Evolutionary conservation across 352 stramenopile species (phyloP).

Genomic region (Phytophthora melonis): DNA sequence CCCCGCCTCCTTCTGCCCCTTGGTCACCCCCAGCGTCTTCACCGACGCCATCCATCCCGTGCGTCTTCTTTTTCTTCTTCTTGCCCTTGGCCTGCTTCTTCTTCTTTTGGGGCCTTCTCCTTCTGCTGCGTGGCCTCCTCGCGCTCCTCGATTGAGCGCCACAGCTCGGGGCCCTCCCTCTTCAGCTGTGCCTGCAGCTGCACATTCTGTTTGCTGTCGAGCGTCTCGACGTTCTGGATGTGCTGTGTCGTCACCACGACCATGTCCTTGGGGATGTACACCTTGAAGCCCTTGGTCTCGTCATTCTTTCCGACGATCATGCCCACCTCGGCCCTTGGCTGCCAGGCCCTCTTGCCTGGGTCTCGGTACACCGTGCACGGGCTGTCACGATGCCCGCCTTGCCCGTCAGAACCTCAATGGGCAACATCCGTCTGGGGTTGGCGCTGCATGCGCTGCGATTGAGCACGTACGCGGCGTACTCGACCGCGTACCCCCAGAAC

Average conservation of each 20-base stretch:
- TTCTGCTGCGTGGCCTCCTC: neutral
- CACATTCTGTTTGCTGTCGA: neutral
- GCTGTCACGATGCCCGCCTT: slow-evolving; percentile 8
- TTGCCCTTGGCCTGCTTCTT: neutral
- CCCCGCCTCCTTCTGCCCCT: neutral
- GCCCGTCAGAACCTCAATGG: slow-evolving; percentile 14
- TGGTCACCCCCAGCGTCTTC: neutral
- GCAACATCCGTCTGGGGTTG: slow-evolving; percentile 12
- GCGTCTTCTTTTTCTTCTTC: neutral
- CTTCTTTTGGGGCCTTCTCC: neutral
- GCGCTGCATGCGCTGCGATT: slow-evolving; percentile 32
- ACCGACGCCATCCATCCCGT: neutral
- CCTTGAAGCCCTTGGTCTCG: neutral
- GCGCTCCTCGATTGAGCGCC: neutral
- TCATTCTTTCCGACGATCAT: neutral
- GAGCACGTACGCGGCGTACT: slow-evolving; percentile 39
- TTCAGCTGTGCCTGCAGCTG: neutral
- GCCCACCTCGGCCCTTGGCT: slow-evolving; percentile 3
- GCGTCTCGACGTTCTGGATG: neutral
- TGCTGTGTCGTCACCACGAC: neutral
- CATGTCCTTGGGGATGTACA: neutral
- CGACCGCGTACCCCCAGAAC: slow-evolving; percentile 34
- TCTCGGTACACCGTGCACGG: slow-evolving; percentile 10
- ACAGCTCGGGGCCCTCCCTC: neutral
- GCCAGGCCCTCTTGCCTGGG: neutral